Conservation (phyloP, 345 rosid species). For the Salix udensis region DNA sequence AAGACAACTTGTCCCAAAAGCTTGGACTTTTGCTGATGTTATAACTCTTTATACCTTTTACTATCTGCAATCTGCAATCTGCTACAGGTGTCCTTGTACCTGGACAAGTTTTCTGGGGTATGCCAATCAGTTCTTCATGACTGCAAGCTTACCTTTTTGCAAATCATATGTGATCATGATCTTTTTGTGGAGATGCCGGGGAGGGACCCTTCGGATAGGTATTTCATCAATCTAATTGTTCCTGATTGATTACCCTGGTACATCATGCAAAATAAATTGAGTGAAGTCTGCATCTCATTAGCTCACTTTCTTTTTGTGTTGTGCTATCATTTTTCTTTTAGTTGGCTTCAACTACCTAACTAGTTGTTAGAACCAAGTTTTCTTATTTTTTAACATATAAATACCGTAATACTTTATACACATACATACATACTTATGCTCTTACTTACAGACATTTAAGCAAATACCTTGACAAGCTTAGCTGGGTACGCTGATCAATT, state of each 20-base stretch:
- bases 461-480: too few relatives aligned
- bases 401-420: too few relatives aligned
- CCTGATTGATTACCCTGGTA: too few relatives aligned
- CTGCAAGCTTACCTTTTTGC: constrained; percentile 93
- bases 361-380: neutral
- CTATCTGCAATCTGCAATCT: constrained; percentile 13
- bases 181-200: constrained; percentile 99
- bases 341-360: neutral
- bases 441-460: too few relatives aligned
- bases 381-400: too few relatives aligned
- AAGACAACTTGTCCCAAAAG: too few relatives aligned
- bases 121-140: constrained; percentile 94
- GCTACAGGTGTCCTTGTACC: constrained; percentile 87
- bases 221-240: constrained; percentile 10
- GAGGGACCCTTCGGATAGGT: constrained; percentile 99
- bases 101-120: constrained; percentile 98
- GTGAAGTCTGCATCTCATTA: neutral
- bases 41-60: neutral
- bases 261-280: too few relatives aligned
- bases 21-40: neutral
- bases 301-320: neutral
- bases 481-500: too few relatives aligned
- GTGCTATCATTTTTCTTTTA: neutral
- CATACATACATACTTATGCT: too few relatives aligned
- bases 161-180: constrained; percentile 94